These are phyloP conservation scores for Annona cherimola DNA, from an alignment of 164 flowering plant species.

Conservation along the genomic window DNA sequence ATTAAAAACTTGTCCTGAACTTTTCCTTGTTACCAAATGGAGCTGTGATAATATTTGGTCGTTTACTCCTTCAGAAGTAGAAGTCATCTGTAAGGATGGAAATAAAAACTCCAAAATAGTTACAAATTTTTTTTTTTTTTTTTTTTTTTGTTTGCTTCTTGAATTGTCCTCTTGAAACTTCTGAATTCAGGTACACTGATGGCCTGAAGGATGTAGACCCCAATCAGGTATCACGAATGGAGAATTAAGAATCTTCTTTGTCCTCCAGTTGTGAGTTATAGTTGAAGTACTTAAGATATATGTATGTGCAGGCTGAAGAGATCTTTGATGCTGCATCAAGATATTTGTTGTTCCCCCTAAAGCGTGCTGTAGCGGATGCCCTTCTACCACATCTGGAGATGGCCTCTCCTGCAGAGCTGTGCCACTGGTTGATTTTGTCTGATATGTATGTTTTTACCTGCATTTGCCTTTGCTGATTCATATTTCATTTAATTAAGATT, in stretches of 20 bases:
- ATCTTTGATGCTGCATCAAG: constrained; percentile 98
- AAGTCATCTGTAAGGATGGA: no score
- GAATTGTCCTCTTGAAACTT: neutral
- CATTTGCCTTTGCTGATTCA: neutral
- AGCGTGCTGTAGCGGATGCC: constrained; percentile 94
- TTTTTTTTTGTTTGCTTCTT: neutral
- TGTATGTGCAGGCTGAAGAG: constrained; percentile 73
- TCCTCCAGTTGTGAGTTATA: neutral
- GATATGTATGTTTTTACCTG: constrained; percentile 58
- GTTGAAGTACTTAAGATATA: constrained; percentile 1
- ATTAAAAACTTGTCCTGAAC: no score
- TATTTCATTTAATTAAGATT: no score
- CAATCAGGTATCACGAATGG: constrained; percentile 55
- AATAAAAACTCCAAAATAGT: no score
- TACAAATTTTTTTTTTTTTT: no score
- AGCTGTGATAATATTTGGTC: no score
- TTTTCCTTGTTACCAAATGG: no score
- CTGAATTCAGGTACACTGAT: constrained; percentile 84
- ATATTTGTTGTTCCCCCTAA: constrained; percentile 88
- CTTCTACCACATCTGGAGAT: constrained; percentile 76
- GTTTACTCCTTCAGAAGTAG: no score
- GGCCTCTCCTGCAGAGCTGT: constrained; percentile 78
- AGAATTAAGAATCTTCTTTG: neutral
- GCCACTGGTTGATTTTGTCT: constrained; percentile 84
- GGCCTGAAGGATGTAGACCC: constrained; percentile 76